Base-by-base conservation (phyloP, 2,329 filamentous ascomycete genomes). In the Chaetomiaceae sp. region DNA sequence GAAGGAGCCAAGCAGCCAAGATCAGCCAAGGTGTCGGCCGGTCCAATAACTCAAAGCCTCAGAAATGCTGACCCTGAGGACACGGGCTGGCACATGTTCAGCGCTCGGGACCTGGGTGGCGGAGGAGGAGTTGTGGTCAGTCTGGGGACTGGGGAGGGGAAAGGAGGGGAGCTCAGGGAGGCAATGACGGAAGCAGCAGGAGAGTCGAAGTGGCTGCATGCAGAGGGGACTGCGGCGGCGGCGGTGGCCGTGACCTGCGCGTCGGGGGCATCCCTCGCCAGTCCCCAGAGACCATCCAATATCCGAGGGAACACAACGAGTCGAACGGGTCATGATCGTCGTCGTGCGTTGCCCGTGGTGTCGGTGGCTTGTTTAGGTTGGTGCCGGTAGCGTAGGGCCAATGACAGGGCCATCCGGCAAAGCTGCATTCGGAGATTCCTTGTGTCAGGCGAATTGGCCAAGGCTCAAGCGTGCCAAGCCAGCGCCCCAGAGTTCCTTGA, bases 391-490 rank as follows among this genome's bases (percentile, higher is more conserved):
- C 44, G 14, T 33, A 23, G 38, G 31, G 45, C 47, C 50, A 46
- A 45, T 54, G 14, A 11, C 34, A 40, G 27, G 38, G 22, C 19
- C 40, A 20, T 37, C 48, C 51, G 47, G 49, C 40, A 15, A n/a
- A n/a, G 27, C 34, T 34, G 23, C 23, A 22, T 39, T 45, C 46
- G 33, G 53, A 56, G 31, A 54, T 53, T 57, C 51, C 49, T 44
- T 60, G 47, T 56, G 56, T 53, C 51, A 58, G 51, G 51, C 43
- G 48, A 58, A 37, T 40, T 47, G 42, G 23, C 39, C 42, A 42
- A 43, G 25, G n/a, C 22, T 20, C 23, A 29, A 36, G 6, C 20
- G 9, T 36, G 56, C 55, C 55, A 55, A 57, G 55, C 9, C 39
- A 31, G 36, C 47, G 40, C 51, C 36, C 50, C 48, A 54, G 57